phyloP scores from a whole-genome alignment of 192 early-diverging fungal species.

The Chytriomyces sp. region DNA sequence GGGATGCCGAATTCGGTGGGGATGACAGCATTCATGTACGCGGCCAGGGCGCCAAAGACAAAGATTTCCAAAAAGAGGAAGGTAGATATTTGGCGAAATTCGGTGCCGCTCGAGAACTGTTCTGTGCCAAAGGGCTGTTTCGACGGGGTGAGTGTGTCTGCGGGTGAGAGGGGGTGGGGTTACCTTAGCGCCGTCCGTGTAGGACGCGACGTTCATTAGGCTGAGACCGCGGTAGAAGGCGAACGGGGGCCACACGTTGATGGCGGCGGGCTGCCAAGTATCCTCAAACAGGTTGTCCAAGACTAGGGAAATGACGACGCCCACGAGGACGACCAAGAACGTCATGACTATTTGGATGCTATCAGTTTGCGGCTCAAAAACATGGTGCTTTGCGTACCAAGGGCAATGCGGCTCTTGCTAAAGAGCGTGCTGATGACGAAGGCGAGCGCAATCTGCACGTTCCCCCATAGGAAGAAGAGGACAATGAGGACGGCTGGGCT shows the following conservation, averaged over 20 bases:
- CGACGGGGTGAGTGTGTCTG: not conserved
- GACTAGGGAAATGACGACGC: constrained; percentile 62
- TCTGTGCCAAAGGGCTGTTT: constrained; percentile 51
- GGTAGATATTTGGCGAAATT: constrained; percentile 56
- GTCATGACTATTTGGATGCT: constrained; percentile 44
- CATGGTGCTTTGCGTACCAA: constrained; percentile 9
- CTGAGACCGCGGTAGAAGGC: constrained; percentile 70
- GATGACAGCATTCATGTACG: constrained; percentile 52
- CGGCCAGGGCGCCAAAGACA: constrained; percentile 47
- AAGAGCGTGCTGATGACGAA: constrained; percentile 68
- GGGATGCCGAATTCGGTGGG: constrained; percentile 69
- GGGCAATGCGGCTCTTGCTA: constrained; percentile 58
- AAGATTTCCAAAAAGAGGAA: constrained; percentile 52
- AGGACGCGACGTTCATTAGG: constrained; percentile 56
- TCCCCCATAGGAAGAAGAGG: constrained; percentile 69
- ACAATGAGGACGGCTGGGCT: constrained; percentile 51
- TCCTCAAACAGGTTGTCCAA: constrained; percentile 44
- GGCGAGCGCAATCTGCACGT: constrained; percentile 62
- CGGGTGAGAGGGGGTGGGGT: constrained; percentile 12
- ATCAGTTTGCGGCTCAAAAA: not conserved
- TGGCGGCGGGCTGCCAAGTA: constrained; percentile 46
- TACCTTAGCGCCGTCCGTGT: constrained; percentile 30
- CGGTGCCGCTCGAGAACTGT: constrained; percentile 54
- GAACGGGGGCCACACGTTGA: constrained; percentile 76
- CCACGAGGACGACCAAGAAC: constrained; percentile 67